phyloP scores from a whole-genome alignment of 169 alveolate genomes.

The Plasmodium malariae region DNA sequence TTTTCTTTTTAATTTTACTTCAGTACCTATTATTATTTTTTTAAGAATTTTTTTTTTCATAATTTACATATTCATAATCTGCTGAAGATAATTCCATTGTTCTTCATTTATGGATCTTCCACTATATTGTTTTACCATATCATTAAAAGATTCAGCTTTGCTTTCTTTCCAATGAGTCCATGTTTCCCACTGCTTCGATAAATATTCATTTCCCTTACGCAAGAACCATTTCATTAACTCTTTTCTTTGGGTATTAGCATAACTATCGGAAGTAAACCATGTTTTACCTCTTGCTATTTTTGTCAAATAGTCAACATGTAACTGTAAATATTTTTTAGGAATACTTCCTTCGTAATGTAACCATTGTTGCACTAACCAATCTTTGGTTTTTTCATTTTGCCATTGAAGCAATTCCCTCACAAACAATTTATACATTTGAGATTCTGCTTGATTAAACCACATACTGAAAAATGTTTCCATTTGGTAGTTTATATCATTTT shows the following conservation, averaged over 20 bases:
- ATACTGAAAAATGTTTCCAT: background rate
- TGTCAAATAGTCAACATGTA: background rate
- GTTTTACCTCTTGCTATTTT: background rate
- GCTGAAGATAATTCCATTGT: background rate
- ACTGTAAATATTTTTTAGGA: too few relatives aligned
- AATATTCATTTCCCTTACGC: background rate
- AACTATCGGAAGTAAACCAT: background rate
- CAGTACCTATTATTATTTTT: background rate
- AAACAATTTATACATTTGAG: background rate
- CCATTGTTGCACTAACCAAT: constrained; percentile 24
- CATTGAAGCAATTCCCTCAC: background rate
- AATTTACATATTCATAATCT: too few relatives aligned
- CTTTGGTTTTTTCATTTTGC: constrained; percentile 9
- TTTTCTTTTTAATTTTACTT: background rate
- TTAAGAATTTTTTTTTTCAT: too few relatives aligned
- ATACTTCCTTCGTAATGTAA: background rate
- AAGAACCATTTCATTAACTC: constrained; percentile 9
- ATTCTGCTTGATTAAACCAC: background rate
- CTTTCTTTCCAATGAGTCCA: background rate
- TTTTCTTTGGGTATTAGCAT: background rate
- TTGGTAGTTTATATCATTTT: background rate
- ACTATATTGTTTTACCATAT: background rate
- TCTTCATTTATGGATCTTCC: background rate
- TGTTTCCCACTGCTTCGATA: background rate
- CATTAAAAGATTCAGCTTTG: background rate